These are phyloP conservation scores for Fusarium odoratissimum DNA, from an alignment of 2,329 filamentous ascomycete genomes.

Conservation along the genomic window DNA sequence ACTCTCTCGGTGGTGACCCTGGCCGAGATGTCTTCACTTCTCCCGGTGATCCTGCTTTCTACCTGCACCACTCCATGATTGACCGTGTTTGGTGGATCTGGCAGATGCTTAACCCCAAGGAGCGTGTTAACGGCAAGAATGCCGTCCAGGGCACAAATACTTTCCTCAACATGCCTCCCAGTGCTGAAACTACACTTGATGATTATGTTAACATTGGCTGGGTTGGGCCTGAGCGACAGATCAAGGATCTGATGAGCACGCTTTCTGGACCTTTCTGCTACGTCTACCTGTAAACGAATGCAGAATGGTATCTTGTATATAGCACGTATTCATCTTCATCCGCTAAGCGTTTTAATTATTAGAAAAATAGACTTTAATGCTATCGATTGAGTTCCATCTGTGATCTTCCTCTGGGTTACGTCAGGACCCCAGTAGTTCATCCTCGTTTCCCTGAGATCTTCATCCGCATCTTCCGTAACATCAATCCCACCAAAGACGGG, in stretches of 20 bases:
- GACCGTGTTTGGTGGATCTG: slow-evolving; percentile 47
- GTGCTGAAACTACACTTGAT: slow-evolving; percentile 41
- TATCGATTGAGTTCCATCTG: background rate
- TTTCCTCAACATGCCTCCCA: slow-evolving; percentile 40
- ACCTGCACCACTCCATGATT: slow-evolving; percentile 49
- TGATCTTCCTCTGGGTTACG: background rate
- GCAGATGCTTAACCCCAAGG: slow-evolving; percentile 46
- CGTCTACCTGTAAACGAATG: slow-evolving; percentile 45
- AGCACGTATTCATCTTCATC: background rate
- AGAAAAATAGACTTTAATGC: background rate
- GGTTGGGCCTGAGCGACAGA: slow-evolving; percentile 41
- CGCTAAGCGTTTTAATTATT: slow-evolving; percentile 2
- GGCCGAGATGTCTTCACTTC: slow-evolving; percentile 54
- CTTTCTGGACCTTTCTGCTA: slow-evolving; percentile 50
- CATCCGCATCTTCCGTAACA: background rate
- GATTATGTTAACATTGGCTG: slow-evolving; percentile 46
- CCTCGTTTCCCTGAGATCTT: background rate
- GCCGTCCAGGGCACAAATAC: slow-evolving; percentile 43
- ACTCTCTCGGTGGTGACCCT: slow-evolving; percentile 55
- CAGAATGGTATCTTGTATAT: background rate
- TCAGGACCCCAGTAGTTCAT: background rate
- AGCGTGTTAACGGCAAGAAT: slow-evolving; percentile 35
- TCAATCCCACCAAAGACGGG: background rate
- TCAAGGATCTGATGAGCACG: slow-evolving; percentile 49
- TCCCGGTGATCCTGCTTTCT: slow-evolving; percentile 53